Evolutionary conservation across 306 rosid genomes (phyloP), one percentile per base, ranked within the genome.

Genomic region (Vigna reflexopilosa): DNA sequence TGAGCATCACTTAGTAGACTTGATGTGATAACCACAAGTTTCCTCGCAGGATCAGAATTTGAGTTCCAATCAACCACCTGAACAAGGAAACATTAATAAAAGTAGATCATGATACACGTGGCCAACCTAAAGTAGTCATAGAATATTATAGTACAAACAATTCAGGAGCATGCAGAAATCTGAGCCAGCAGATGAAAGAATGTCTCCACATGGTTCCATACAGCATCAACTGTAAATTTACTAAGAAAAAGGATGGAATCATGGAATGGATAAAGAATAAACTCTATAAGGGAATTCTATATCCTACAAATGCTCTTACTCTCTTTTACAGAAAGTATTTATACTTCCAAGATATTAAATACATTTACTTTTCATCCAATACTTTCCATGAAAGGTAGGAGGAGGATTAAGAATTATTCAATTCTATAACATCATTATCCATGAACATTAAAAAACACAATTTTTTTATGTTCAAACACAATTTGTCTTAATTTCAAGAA

Each of bases 31-130:
- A 92, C 88, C 73, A 88, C 93, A 34, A 91, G 69, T 82, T 94
- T 92, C 67, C 71, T 80, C 6, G 80, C 89, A 61, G 90, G 84
- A 78, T 83, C 81, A 73, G 84, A 81, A 67, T 58, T 49, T 9
- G 85, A 85, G 87, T 86, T 89, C 90, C 91, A 90, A 87, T 86
- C 97, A 82, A 81, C 90, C 79, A 89, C 97, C 98, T 92, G 67
- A 32, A 79, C 44, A 76, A 26, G 42, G 26, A 87, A 61, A 59
- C 57, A 73, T 61, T 64, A 10, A 77, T 70, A 77, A 75, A 55
- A 84, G 58, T 49, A 47, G 8, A 80, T 49, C 38, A 51, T 14
- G n/a, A 62, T 40, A 20, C 20, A 63, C 44, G 67, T 44, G 16
- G 34, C 51, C 51, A 51, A 42, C 52, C 55, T 17, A 66, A 55